Evolutionary conservation across 768 basidiomycete genomes (phyloP), one percentile per base, ranked within the genome.

Genomic region (Podaxis sp.): DNA sequence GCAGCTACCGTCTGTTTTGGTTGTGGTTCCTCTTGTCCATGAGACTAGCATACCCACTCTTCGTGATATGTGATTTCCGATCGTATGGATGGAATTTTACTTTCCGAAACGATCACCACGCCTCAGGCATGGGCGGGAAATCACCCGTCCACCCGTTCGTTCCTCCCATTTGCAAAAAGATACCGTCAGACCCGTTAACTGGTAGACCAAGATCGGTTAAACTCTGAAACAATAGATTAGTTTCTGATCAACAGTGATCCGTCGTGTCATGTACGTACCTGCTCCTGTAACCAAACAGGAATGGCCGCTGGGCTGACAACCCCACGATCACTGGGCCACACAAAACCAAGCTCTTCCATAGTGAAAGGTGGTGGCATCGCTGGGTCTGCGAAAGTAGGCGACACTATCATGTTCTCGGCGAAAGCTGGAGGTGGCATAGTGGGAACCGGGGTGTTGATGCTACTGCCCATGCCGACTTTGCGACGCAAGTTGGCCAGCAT

Each of bases 401-500:
- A 81, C 51, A 88, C 78, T 63, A 89, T 78, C 76, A 87, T 84
- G 38, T 84, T 84, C 44, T 85, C 82, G 56, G 84, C 76, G 49
- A 82, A 79, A 26, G 77, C 73, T 17, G 85, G 82, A 0, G 84
- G 83, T 58, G 82, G 84, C 73, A 84, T 74, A 7, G 77, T 78
- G 17, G 84, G 83, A 22, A 77, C 72, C 17, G 84, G 81, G 2
- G 81, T 80, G 65, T 70, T 73, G 30, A 80, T 75, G 11, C 81
- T 84, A 50, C 80, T 80, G 12, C 74, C 73, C 65, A 92, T 78
- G 4, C 93, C 92, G 46, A 95, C 84, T 77, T 95, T 96, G 63
- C 95, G 89, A 50, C 93, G 87, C 63, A 96, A 83, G 75, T 93
- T 94, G 54, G 93, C 90, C 56, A 97, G 84, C 95, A 96, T 96